Conservation (phyloP, 169 alveolate species). For the Plasmodium gonderi region DNA sequence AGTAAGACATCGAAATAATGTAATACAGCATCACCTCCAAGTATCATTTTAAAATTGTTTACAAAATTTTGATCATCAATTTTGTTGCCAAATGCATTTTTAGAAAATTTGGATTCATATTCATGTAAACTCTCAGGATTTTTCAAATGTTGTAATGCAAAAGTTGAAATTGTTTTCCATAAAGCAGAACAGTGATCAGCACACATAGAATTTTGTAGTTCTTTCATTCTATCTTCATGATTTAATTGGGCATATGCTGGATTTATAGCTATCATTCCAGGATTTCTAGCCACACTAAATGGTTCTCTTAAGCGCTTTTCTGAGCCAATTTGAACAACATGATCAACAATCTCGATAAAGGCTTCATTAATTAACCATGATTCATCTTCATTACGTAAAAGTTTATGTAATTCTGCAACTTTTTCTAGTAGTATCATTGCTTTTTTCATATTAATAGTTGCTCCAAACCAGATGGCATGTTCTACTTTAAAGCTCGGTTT, state of each 20-base stretch:
- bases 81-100: slow-evolving; percentile 77
- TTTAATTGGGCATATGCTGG: slow-evolving; percentile 77
- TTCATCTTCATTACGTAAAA: slow-evolving; percentile 67
- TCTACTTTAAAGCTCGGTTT: slow-evolving; percentile 78
- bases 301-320: slow-evolving; percentile 55
- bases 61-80: slow-evolving; percentile 81
- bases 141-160: slow-evolving; percentile 82
- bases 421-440: slow-evolving; percentile 76
- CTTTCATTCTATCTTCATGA: slow-evolving; percentile 80
- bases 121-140: slow-evolving; percentile 83
- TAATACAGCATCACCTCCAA: slow-evolving; percentile 83
- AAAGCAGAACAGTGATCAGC: slow-evolving; percentile 84
- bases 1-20: slow-evolving; percentile 82
- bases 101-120: slow-evolving; percentile 80
- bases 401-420: slow-evolving; percentile 80
- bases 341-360: slow-evolving; percentile 65
- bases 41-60: slow-evolving; percentile 79
- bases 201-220: slow-evolving; percentile 85
- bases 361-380: slow-evolving; percentile 74
- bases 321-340: slow-evolving; percentile 31
- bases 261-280: slow-evolving; percentile 80
- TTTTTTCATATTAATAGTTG: slow-evolving; percentile 75
- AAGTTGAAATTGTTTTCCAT: slow-evolving; percentile 82
- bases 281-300: slow-evolving; percentile 59
- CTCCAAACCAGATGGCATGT: slow-evolving; percentile 88